Conservation (phyloP, 2,329 filamentous ascomycete genomes). For the Fusarium sp. region DNA sequence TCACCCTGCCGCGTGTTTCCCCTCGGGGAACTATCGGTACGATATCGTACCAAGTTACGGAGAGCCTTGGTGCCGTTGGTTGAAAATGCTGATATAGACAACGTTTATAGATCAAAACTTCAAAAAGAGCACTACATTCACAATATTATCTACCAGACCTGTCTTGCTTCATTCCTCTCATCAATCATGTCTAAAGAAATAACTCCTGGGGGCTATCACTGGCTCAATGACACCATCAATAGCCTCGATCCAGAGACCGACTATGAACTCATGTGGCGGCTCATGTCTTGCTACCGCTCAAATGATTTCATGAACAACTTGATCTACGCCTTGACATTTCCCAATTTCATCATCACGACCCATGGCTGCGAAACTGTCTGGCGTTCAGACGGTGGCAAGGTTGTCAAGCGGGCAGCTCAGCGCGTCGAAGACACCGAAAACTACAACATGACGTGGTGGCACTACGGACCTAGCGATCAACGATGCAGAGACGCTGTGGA, state of each 20-base stretch:
- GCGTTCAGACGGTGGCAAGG: conserved; percentile 2
- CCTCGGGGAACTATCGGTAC: background rate
- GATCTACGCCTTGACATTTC: background rate
- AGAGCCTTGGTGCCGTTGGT: background rate
- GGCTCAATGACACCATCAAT: background rate
- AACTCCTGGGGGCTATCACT: background rate
- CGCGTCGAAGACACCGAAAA: background rate
- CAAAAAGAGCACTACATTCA: background rate
- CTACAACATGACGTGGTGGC: conserved; percentile 9
- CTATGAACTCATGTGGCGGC: conserved; percentile 4
- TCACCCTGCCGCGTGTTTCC: background rate
- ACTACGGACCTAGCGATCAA: background rate
- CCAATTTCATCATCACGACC: background rate
- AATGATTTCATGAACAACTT: conserved; percentile 1
- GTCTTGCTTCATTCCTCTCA: background rate
- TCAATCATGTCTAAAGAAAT: background rate
- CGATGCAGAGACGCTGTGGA: background rate
- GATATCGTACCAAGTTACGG: background rate
- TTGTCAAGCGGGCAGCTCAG: background rate
- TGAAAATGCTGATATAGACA: background rate
- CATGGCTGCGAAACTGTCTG: background rate
- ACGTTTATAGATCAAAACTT: rapidly evolving
- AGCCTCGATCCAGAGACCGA: background rate
- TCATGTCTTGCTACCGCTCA: background rate
- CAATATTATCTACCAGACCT: background rate